Percentiles rank a stretch among this genome's conserved stretches.
Evolutionary conservation across 805 yeast genomes (phyloP).

Genomic region (Gaillardinia entomophila): DNA sequence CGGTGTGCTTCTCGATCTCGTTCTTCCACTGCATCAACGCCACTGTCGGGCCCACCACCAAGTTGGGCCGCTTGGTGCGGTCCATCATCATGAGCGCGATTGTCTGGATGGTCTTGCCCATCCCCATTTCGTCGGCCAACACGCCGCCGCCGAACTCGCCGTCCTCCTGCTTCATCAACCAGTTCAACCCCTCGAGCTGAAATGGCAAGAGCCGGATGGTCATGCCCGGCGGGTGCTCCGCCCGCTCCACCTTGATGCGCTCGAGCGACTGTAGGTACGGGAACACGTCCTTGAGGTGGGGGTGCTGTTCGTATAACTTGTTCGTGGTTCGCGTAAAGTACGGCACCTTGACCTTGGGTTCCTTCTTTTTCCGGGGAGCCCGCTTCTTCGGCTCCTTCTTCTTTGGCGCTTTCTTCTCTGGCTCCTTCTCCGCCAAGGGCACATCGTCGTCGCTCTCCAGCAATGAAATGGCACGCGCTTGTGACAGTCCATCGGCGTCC

Average conservation of each 20-base stretch:
- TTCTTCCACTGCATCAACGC: slow-evolving; percentile 97
- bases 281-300: slow-evolving; percentile 69
- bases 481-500: slow-evolving; percentile 26
- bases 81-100: slow-evolving; percentile 80
- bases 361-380: slow-evolving; percentile 25
- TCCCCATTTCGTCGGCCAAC: slow-evolving; percentile 98
- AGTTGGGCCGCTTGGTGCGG: slow-evolving; percentile 59
- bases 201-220: slow-evolving; percentile 73
- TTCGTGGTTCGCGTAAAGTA: slow-evolving; percentile 66
- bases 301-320: slow-evolving; percentile 68
- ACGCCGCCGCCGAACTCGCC: slow-evolving; percentile 82
- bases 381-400: slow-evolving; percentile 33
- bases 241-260: slow-evolving; percentile 45
- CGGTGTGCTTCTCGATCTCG: slow-evolving; percentile 82
- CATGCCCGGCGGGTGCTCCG: slow-evolving; percentile 77
- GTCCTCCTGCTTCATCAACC: slow-evolving; percentile 83
- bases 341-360: slow-evolving; percentile 54
- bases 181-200: slow-evolving; percentile 87
- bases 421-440: neutral
- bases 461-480: slow-evolving; percentile 18
- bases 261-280: slow-evolving; percentile 49
- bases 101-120: slow-evolving; percentile 98
- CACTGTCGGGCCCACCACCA: slow-evolving; percentile 98
- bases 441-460: slow-evolving; percentile 21
- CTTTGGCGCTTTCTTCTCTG: too few relatives aligned